Base-by-base conservation (phyloP, 768 basidiomycete genomes). In the Aureoboletus auriporus region DNA sequence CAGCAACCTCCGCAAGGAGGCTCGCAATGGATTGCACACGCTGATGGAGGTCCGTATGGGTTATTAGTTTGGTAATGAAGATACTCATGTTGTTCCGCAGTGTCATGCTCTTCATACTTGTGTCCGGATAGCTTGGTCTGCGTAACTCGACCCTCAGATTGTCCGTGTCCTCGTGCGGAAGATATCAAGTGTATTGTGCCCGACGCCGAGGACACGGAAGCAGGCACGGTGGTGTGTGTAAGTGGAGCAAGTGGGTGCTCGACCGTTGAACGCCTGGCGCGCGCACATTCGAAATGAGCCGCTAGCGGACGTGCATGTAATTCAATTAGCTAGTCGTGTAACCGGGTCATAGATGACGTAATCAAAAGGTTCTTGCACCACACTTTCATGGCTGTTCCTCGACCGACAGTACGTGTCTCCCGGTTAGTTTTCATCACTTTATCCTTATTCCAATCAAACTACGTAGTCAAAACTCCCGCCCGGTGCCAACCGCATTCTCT, bases 401-500 rank as follows among this genome's bases (percentile, higher is more conserved):
- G 87, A 72, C 86, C 87, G 47, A 77, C 85, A 23, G 87, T 87
- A 65, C 11, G 54, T 47, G 30, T 41, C 20, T 30, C 44, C 28
- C 23, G 12, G 13, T 20, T 16, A 16, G 41, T 20, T 34, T 50
- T n/a, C 20, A 23, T 4, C 20, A 23, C 20, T 2, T n/a, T 12
- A 38, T 8, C n/a, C 27, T 41, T 20, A n/a, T 41, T 37, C 52
- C 37, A 50, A 28, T 29, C 47, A 40, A 10, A 27, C 40, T 0
- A 42, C 11, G 16, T 16, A 91, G 89, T 75, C 87, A 8, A 92
- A 92, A 64, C 80, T 93, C n/a, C 91, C 91, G 4, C 86, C 91
- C 23, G 90, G 91, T 46, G 92, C 90, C 14, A 93, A 93, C 64
- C 82, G 92, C 39, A 90, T 95, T 46, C 78, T 95, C 37, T 95